These are phyloP conservation scores for Penicillium subrubescens DNA, from an alignment of 495 filamentous ascomycete species.

Conservation along the genomic window DNA sequence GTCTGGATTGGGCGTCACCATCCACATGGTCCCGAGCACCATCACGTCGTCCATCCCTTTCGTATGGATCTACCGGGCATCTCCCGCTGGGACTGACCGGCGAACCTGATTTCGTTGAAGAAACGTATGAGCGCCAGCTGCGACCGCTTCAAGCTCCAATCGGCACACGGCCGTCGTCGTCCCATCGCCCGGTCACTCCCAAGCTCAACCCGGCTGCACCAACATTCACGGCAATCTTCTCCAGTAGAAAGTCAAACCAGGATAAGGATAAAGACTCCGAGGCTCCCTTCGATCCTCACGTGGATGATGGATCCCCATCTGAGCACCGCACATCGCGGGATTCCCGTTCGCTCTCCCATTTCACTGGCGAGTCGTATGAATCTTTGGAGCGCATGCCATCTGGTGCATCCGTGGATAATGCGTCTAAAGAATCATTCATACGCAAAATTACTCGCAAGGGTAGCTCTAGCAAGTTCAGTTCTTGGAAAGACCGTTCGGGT, in stretches of 20 bases:
- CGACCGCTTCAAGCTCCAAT: slow-evolving; percentile 56
- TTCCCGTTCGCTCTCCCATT: slow-evolving; percentile 61
- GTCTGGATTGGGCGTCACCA: slow-evolving; percentile 58
- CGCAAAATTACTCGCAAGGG: slow-evolving; percentile 78
- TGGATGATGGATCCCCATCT: slow-evolving; percentile 59
- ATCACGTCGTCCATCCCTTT: slow-evolving; percentile 58
- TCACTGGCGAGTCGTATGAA: slow-evolving; percentile 71
- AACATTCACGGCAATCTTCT: slow-evolving; percentile 57
- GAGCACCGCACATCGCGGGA: slow-evolving; percentile 66
- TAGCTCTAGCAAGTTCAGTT: slow-evolving; percentile 78
- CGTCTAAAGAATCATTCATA: slow-evolving; percentile 63
- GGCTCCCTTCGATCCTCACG: slow-evolving; percentile 39
- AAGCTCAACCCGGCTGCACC: slow-evolving; percentile 65
- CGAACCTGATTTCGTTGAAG: slow-evolving; percentile 50
- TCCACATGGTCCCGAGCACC: slow-evolving; percentile 58
- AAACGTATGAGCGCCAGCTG: slow-evolving; percentile 45
- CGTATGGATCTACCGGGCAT: slow-evolving; percentile 58
- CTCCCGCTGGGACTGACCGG: slow-evolving; percentile 51
- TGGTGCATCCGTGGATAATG: slow-evolving; percentile 64
- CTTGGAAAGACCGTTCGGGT: slow-evolving; percentile 67
- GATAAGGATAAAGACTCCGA: slow-evolving; percentile 38
- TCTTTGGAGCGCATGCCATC: slow-evolving; percentile 72
- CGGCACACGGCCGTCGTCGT: slow-evolving; percentile 56
- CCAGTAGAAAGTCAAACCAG: slow-evolving; percentile 44
- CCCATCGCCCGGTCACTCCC: slow-evolving; percentile 55